Evolutionary conservation across 768 basidiomycete species (phyloP), one percentile per base, ranked within the genome.

Genomic region (Phanerochaete sordida): DNA sequence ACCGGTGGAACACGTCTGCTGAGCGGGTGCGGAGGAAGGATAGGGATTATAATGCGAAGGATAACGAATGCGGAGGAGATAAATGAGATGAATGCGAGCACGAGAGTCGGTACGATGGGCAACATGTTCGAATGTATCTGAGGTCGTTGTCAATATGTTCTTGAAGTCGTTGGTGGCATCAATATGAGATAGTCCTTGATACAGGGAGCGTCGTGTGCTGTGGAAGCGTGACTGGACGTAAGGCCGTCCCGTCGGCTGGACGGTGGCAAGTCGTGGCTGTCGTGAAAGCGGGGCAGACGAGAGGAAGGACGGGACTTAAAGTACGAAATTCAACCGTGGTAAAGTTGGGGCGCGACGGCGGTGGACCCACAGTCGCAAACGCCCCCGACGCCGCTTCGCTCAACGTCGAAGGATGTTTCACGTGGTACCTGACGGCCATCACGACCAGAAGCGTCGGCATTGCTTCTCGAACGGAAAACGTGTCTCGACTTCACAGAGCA

Each of bases 1-100:
- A 90, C 89, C 55, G 88, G 88, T 70, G 84, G 79, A 69, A 88
- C 87, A 67, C 86, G 85, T 76, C 83, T 82, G 72, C 87, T 89
- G 70, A 90, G 76, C 27, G 87, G 85, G 65, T 84, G 81, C 54
- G 88, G 87, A 27, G 88, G 89, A 58, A 91, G 71, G 70, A 90
- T 85, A 61, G 90, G 87, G 69, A 90, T 78, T 68, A 90, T 70
- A 70, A 89, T 86, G 70, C 86, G 86, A 69, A 90, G 83, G 74
- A 91, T 83, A 67, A 90, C 81, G 68, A 89, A 90, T 68, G 80
- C 85, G 48, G 90, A 90, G 69, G 81, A 81, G 68, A 84, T 70
- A 76, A 91, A 88, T 56, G 90, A 90, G 66, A 88, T 60, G 69
- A 91, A 80, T 73, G 84, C 83, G 67, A 91, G 82, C 49, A 79